Percentiles rank a stretch among this genome's conserved stretches.
Conservation (phyloP, 306 rosid species). For the Begonia loranthoides region DNA sequence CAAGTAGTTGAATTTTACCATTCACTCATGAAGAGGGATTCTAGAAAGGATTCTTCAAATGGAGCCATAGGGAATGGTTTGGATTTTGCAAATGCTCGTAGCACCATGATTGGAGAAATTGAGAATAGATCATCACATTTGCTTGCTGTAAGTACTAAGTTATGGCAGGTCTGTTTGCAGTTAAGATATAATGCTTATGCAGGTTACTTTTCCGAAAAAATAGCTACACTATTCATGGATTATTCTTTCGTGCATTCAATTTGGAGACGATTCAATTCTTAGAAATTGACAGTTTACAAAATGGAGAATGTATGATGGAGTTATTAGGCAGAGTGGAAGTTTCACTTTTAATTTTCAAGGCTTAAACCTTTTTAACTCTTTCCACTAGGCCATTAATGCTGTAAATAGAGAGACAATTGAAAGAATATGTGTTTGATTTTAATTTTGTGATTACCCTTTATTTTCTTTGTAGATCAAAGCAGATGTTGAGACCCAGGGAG, state of each 20-base stretch:
- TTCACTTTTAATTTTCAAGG: background rate
- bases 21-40: conserved; percentile 95
- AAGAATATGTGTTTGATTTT: too few relatives aligned
- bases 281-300: too few relatives aligned
- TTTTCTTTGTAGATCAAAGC: conserved; percentile 68
- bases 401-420: too few relatives aligned
- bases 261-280: too few relatives aligned
- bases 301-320: too few relatives aligned
- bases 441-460: background rate
- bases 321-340: too few relatives aligned
- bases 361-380: background rate
- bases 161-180: background rate
- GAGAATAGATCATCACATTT: conserved; percentile 95
- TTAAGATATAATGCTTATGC: too few relatives aligned
- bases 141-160: conserved; percentile 67
- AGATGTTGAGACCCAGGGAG: conserved; percentile 94
- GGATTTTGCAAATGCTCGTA: conserved; percentile 81
- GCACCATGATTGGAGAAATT: conserved; percentile 97
- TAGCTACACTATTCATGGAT: too few relatives aligned
- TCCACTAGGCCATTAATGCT: background rate
- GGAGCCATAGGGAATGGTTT: conserved; percentile 62
- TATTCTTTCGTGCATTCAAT: too few relatives aligned
- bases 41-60: conserved; percentile 71
- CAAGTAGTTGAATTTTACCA: conserved; percentile 96
- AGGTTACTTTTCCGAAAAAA: too few relatives aligned